These are phyloP conservation scores for Ceratocystis diversiconidia DNA, from an alignment of 2,329 filamentous ascomycete species.

Conservation along the genomic window DNA sequence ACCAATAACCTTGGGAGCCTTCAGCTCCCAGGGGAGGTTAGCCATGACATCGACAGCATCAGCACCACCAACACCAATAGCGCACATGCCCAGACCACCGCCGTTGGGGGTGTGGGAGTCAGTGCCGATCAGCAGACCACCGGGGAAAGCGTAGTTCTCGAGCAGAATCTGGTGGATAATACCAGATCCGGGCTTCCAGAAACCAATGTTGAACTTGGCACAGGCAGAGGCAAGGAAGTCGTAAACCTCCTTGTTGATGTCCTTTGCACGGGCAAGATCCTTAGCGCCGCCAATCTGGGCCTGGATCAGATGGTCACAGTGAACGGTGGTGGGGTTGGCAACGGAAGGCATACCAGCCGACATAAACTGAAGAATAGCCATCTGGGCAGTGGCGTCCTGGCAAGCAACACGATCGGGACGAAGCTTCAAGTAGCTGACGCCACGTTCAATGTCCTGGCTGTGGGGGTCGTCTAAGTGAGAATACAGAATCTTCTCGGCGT, in stretches of 20 bases:
- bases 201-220: conserved; percentile 99
- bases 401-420: conserved; percentile 95
- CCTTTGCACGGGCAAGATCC: conserved; percentile 80
- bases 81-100: conserved; percentile 87
- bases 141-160: conserved; percentile 98
- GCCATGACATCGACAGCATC: conserved; percentile 99
- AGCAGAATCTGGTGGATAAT: conserved; percentile 98
- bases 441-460: conserved; percentile 89
- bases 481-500: conserved; percentile 97
- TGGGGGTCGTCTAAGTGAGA: conserved; percentile 96
- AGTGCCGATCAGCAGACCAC: conserved; percentile 92
- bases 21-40: conserved; percentile 91
- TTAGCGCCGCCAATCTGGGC: conserved; percentile 84
- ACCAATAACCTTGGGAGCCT: conserved; percentile 94
- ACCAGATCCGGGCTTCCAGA: conserved; percentile 97
- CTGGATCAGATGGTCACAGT: conserved; percentile 99
- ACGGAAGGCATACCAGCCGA: conserved; percentile 92
- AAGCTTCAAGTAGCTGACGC: conserved; percentile 88
- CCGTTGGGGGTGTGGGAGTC: conserved; percentile 97
- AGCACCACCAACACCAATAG: conserved; percentile 94
- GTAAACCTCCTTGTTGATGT: conserved; percentile 98
- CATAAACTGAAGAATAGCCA: conserved; percentile 99
- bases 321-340: conserved; percentile 86
- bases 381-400: conserved; percentile 98
- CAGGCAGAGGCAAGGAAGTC: conserved; percentile 89